Evolutionary conservation across 306 rosid species (phyloP).

Genomic region (Fragaria ananassa): DNA sequence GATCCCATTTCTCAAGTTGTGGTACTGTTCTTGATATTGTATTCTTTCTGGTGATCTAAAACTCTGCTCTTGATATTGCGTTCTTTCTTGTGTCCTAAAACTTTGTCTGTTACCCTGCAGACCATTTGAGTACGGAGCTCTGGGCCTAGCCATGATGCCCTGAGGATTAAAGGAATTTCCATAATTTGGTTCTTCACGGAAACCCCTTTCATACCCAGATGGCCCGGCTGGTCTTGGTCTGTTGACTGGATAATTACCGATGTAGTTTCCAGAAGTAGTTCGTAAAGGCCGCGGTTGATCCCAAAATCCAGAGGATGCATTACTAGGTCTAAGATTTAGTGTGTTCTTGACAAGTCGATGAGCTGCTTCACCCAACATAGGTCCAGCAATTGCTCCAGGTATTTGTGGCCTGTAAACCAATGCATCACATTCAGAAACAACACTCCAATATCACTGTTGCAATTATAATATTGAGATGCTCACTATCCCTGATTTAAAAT

Average conservation of each 20-base stretch:
- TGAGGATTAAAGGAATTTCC: conserved; percentile 55
- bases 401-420: conserved; percentile 61
- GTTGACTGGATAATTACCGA: conserved; percentile 41
- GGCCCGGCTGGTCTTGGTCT: conserved; percentile 60
- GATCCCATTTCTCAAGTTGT: conserved; percentile 48
- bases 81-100: conserved; percentile 25
- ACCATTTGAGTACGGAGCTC: conserved; percentile 56
- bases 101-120: conserved; percentile 56
- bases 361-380: conserved; percentile 90
- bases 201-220: conserved; percentile 64
- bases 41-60: conserved; percentile 48
- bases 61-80: conserved; percentile 35
- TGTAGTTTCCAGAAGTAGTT: conserved; percentile 36
- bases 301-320: conserved; percentile 42
- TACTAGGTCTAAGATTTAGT: conserved; percentile 54
- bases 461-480: not conserved
- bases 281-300: conserved; percentile 45
- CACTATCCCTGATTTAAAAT: not conserved
- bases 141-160: conserved; percentile 51
- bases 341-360: conserved; percentile 89
- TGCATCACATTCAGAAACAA: conserved; percentile 20
- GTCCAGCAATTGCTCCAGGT: conserved; percentile 84
- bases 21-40: conserved; percentile 47
- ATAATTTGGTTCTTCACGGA: conserved; percentile 53
- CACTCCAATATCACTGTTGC: not conserved